Conservation (phyloP, 1,284 basidiomycete genomes). For the Ceratobasidium theobromae region DNA sequence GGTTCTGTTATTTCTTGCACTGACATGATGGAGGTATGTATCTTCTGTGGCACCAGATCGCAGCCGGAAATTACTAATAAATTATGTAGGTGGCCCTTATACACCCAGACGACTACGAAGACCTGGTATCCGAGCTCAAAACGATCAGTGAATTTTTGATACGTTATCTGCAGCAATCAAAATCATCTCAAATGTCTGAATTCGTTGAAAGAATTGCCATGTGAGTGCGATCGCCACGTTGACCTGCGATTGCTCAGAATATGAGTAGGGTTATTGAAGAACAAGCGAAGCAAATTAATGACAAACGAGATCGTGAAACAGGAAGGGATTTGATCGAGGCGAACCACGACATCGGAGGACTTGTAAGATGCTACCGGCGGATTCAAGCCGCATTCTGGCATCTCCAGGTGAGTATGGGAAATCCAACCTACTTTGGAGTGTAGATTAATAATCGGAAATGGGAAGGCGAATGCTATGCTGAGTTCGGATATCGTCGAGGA, state of each 20-base stretch:
- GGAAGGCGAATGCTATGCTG: no score
- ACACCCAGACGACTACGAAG: neutral
- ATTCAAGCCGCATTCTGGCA: neutral
- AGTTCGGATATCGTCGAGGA: no score
- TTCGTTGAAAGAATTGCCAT: neutral
- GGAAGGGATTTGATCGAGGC: neutral
- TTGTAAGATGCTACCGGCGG: neutral
- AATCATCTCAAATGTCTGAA: neutral
- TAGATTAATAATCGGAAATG: no score
- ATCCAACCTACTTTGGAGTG: no score
- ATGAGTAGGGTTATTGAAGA: neutral
- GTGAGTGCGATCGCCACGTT: neutral
- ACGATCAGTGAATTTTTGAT: neutral
- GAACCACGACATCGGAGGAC: neutral
- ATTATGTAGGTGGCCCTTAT: neutral
- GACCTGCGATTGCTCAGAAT: neutral
- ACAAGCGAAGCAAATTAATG: neutral
- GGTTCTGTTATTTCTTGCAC: neutral
- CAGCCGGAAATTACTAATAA: neutral
- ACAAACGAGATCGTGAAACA: neutral
- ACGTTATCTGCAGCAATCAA: neutral
- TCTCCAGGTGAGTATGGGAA: neutral
- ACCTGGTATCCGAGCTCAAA: neutral
- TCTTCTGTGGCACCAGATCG: neutral
- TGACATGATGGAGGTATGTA: neutral